Conservation (phyloP, 768 basidiomycete species). For the Kondoa malvinella region DNA sequence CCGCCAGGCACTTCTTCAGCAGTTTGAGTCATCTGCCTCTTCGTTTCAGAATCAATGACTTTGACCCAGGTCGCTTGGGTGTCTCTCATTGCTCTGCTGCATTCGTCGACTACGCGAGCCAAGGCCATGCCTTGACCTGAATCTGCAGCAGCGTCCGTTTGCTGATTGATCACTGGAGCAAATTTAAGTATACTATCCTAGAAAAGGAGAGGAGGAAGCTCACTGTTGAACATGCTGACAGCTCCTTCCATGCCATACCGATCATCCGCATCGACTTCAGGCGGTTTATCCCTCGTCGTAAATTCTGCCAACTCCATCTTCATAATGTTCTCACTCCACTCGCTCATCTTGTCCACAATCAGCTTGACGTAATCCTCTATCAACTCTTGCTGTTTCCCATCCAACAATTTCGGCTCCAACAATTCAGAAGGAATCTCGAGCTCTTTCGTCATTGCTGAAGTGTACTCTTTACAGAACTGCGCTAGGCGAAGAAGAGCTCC, state of each 20-base stretch:
- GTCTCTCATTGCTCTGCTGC: constrained; percentile 69
- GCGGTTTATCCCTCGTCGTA: constrained; percentile 60
- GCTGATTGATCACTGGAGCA: constrained; percentile 32
- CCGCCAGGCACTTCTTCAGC: constrained; percentile 65
- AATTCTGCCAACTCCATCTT: constrained; percentile 75
- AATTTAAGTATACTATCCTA: not conserved
- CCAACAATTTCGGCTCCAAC: constrained; percentile 74
- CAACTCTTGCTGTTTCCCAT: constrained; percentile 78
- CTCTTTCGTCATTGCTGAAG: constrained; percentile 74
- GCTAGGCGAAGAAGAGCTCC: constrained; percentile 66
- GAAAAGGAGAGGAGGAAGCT: not conserved
- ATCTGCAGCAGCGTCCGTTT: constrained; percentile 82
- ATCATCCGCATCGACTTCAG: constrained; percentile 74
- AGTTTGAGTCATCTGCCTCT: constrained; percentile 52
- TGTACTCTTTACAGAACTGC: constrained; percentile 92
- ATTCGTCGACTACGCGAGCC: constrained; percentile 71
- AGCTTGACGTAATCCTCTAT: constrained; percentile 91
- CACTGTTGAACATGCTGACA: constrained; percentile 79
- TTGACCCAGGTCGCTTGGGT: constrained; percentile 78
- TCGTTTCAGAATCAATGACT: constrained; percentile 64
- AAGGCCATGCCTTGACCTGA: constrained; percentile 90
- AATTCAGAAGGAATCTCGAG: constrained; percentile 64
- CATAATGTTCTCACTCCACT: constrained; percentile 91
- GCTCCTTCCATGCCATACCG: constrained; percentile 81
- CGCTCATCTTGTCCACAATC: constrained; percentile 86